A percentile compares a stretch with the other conserved stretches of the same genome.
Evolutionary conservation across 2,329 filamentous ascomycete species (phyloP).

Genomic region (Trichophyton equinum): DNA sequence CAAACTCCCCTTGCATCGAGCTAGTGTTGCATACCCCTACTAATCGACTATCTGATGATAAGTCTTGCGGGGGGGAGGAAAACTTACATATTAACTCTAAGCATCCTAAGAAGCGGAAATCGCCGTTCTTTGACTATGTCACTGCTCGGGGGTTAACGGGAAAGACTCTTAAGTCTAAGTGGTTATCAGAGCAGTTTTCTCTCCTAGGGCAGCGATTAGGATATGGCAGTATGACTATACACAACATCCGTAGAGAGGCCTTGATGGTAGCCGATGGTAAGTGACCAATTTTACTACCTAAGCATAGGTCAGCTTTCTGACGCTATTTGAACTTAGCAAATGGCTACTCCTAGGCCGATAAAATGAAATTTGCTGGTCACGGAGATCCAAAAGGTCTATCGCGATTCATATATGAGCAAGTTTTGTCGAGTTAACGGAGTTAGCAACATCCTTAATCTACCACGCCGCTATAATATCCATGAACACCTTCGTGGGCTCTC

Average conservation of each 20-base stretch:
- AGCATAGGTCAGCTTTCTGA: neutral
- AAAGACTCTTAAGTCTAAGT: neutral
- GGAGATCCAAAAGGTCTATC: neutral
- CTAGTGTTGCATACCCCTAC: neutral
- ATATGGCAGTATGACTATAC: constrained; percentile 1
- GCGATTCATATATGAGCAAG: constrained; percentile 1
- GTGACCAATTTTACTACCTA: neutral
- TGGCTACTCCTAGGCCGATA: neutral
- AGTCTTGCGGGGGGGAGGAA: neutral
- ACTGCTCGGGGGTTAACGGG: neutral
- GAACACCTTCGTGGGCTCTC: neutral
- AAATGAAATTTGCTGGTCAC: constrained; percentile 3
- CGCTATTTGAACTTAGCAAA: neutral
- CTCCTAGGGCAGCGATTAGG: neutral
- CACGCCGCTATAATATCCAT: neutral
- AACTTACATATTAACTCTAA: neutral
- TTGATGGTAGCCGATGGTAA: constrained; percentile 6
- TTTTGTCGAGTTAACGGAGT: neutral
- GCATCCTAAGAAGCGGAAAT: neutral
- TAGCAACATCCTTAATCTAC: neutral
- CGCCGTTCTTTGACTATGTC: neutral
- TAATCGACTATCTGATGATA: neutral
- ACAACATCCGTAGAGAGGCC: constrained; percentile 1
- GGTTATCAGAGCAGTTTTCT: neutral
- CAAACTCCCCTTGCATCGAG: constrained; percentile 4